Conservation (phyloP, 352 stramenopile genomes). For the Globisporangium spinosum region DNA sequence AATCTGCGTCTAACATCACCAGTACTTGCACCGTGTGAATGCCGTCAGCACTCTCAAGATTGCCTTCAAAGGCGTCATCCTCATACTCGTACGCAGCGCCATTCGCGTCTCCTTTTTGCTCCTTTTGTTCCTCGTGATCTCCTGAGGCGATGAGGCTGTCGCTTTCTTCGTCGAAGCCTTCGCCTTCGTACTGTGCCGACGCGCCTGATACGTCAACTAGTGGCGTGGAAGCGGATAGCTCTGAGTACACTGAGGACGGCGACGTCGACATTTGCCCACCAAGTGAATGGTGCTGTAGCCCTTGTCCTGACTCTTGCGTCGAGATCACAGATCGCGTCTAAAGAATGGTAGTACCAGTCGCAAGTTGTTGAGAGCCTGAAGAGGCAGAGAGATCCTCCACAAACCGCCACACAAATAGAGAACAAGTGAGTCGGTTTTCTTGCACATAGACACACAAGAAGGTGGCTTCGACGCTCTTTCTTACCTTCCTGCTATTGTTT, state of each 20-base stretch:
- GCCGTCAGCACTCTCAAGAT: neutral
- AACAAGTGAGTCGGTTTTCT: too few species aligned
- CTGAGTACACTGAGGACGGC: constrained; percentile 2
- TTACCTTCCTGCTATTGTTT: neutral
- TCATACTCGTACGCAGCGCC: constrained; percentile 9
- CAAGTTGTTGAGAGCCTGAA: too few species aligned
- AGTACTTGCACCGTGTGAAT: neutral
- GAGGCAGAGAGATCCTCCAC: too few species aligned
- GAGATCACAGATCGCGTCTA: neutral
- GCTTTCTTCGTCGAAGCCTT: constrained; percentile 15
- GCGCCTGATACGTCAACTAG: neutral
- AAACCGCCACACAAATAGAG: too few species aligned
- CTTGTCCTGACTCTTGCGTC: neutral
- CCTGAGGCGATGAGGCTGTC: neutral
- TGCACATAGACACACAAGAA: neutral
- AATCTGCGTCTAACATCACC: neutral
- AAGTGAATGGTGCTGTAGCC: too few species aligned
- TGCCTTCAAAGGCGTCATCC: constrained; percentile 17
- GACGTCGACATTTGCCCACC: neutral
- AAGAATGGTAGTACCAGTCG: neutral
- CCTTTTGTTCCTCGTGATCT: neutral
- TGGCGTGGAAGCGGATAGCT: neutral
- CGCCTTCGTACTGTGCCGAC: constrained; percentile 9
- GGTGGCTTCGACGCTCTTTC: neutral
- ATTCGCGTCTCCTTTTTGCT: neutral